Conservation (phyloP, 768 basidiomycete species). For the Leccinellum rugosiceps region DNA sequence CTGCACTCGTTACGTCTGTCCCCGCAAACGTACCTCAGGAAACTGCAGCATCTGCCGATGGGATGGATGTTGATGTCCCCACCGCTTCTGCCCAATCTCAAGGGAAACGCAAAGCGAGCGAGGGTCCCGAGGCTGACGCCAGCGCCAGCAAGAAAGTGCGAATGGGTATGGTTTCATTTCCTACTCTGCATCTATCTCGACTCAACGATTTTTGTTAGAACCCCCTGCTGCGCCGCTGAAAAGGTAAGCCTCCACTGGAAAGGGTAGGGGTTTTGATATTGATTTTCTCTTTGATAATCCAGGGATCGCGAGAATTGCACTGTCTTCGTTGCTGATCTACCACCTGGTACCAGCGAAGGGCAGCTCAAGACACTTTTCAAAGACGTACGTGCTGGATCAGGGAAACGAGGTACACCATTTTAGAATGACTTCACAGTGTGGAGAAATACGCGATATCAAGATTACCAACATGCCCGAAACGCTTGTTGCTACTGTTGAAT, state of each 20-base stretch:
- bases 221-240: conserved; percentile 50
- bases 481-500: conserved; percentile 86
- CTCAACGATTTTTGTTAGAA: conserved; percentile 32
- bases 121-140: conserved; percentile 35
- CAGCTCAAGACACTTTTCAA: conserved; percentile 76
- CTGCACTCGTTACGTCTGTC: conserved; percentile 28
- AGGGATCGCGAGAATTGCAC: conserved; percentile 97
- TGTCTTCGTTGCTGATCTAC: conserved; percentile 79
- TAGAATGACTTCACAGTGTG: conserved; percentile 61
- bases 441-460: conserved; percentile 80
- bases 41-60: conserved; percentile 4
- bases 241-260: conserved; percentile 39
- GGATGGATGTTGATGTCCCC: conserved; percentile 43
- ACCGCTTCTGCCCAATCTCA: conserved; percentile 37
- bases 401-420: neutral
- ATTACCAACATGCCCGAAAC: conserved; percentile 57
- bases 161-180: conserved; percentile 44
- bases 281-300: neutral
- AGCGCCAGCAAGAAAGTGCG: conserved; percentile 60
- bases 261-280: neutral
- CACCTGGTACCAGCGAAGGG: conserved; percentile 51
- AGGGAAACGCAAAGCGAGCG: conserved; percentile 65
- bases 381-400: conserved; percentile 55
- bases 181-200: neutral
- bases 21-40: conserved; percentile 8